Base-by-base conservation (phyloP, 257 asterid genomes). In the Handroanthus guayacan region DNA sequence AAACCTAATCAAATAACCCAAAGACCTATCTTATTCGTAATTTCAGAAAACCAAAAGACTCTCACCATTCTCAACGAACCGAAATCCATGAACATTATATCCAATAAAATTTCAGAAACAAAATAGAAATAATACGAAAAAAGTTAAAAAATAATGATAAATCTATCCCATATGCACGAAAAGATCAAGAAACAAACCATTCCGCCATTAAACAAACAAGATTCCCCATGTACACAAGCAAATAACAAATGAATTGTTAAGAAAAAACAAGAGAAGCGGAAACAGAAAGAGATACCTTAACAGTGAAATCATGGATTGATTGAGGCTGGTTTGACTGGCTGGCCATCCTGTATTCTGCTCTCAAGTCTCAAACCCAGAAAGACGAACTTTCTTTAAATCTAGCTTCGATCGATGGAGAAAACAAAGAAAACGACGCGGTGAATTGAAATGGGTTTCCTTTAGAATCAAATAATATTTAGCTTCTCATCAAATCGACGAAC, bases 221-320 rank as follows among this genome's bases (percentile, higher is more conserved):
- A 31, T 45, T 2, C 10, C 61, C 48, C 2, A 5, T 25, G 14
- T 14, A 55, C 16, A 57, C 31, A 61, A 8, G 61, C 7, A 4
- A 2, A n/a, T 4, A 12, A 6, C n/a, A 52, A 3, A 16, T 4
- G 17, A 63, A 41, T n/a, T 20, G 12, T 39, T 39, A 18, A 8
- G 9, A 9, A 44, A 54, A 75, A 36, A 9, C 45, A 38, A 45
- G 44, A 71, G 65, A 58, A 48, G 5, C 4, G 45, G 38, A n/a
- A 44, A 7, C 25, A 57, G n/a, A 39, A 73, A 37, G 10, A 1
- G 41, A 60, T 18, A 94, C 99, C 96, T 94, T 90, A 5, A 94
- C 96, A 48, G 95, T 92, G 85, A 94, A 94, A 3, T 90, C 97
- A 76, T 94, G 90, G 66, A 94, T 73, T 14, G 96, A 94, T 69